A percentile compares a stretch with the other conserved stretches of the same genome.
These are phyloP conservation scores for Phytophthora pini DNA, from an alignment of 352 stramenopile genomes.

Conservation along the genomic window DNA sequence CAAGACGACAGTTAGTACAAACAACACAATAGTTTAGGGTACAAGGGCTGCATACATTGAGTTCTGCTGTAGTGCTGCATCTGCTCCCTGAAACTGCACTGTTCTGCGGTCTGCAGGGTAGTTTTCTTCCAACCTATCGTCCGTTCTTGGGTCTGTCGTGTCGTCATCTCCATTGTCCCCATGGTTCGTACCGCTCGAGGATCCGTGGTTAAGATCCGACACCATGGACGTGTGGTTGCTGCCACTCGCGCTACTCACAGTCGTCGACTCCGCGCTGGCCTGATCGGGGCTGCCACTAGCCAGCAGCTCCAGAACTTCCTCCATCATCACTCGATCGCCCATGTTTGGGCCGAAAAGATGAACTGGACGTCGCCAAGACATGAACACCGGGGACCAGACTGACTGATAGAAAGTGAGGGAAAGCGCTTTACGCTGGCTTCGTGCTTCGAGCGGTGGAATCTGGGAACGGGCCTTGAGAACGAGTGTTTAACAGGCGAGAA, in stretches of 20 bases:
- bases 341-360: conserved; percentile 20
- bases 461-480: conserved; percentile 7
- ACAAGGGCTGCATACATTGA: conserved; percentile 25
- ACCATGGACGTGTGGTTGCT: background rate
- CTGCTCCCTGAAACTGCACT: conserved; percentile 12
- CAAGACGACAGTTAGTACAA: conserved; percentile 6
- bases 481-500: too few relatives aligned
- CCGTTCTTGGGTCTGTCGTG: too few relatives aligned
- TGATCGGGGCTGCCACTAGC: conserved; percentile 11
- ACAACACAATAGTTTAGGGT: conserved; percentile 11
- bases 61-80: conserved; percentile 13
- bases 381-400: conserved; percentile 3
- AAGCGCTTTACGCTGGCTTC: background rate
- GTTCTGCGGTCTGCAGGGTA: background rate
- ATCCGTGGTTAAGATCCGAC: conserved; percentile 2
- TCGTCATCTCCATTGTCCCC: background rate
- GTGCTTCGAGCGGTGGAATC: conserved; percentile 24
- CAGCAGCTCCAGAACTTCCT: conserved; percentile 38
- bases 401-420: conserved; percentile 11
- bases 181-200: background rate
- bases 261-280: conserved; percentile 1
- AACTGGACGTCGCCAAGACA: conserved; percentile 24
- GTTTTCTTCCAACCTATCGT: conserved; percentile 11
- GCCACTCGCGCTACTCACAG: conserved; percentile 3
- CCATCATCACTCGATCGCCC: conserved; percentile 36